Evolutionary conservation across 345 rosid genomes (phyloP).

Genomic region (Eucalyptus dawsonii): DNA sequence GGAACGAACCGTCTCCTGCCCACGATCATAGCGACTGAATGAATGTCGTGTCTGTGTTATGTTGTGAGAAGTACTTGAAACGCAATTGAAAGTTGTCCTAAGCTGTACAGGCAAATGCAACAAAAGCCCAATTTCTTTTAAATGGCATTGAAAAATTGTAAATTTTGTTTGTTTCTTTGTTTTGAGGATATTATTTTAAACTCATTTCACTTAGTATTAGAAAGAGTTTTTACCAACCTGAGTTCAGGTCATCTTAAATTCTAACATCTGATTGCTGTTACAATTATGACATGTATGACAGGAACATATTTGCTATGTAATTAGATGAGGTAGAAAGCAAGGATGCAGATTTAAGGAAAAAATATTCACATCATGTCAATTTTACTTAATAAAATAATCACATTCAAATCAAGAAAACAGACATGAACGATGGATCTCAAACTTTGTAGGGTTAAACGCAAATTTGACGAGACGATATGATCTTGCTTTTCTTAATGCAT

Average conservation of each 20-base stretch:
- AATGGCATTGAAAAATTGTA: neutral
- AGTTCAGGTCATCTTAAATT: neutral
- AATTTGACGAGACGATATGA: rapidly evolving
- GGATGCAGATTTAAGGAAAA: neutral
- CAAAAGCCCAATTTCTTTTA: neutral
- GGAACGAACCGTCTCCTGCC: neutral
- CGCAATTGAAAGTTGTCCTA: neutral
- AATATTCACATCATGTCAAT: neutral
- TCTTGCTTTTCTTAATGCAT: neutral
- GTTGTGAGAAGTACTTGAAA: neutral
- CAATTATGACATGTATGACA: neutral
- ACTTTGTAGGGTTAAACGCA: rapidly evolving
- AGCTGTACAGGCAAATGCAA: neutral
- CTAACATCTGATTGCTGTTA: neutral
- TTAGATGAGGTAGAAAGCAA: neutral
- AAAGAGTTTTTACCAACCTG: neutral
- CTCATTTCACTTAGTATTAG: neutral
- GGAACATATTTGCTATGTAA: neutral
- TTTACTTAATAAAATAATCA: neutral
- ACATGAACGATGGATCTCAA: rapidly evolving
- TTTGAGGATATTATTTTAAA: neutral
- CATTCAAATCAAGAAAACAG: rapidly evolving
- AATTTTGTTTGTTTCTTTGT: neutral
- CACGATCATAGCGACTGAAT: neutral
- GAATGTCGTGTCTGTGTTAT: neutral